These are phyloP conservation scores for Biscogniauxia mediterranea DNA, from an alignment of 2,329 filamentous ascomycete genomes.

Conservation along the genomic window DNA sequence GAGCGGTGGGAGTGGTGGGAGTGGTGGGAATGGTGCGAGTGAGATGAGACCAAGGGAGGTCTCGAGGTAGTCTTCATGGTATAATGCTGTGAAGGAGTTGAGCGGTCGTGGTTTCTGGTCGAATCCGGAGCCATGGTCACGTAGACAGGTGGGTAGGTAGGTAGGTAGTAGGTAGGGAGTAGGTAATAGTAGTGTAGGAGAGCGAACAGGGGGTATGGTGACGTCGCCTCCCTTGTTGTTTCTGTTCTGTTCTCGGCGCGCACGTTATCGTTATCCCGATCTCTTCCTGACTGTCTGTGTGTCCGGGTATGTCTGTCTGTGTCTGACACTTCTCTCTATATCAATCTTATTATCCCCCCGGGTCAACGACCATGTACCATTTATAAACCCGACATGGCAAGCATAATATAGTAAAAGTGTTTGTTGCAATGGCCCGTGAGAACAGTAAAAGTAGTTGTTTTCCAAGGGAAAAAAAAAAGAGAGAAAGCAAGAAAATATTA, in stretches of 20 bases:
- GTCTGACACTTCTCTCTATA: conserved; percentile 20
- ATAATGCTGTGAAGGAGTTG: conserved; percentile 28
- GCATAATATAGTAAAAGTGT: not conserved
- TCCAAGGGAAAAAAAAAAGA: not conserved
- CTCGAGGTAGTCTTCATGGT: conserved; percentile 36
- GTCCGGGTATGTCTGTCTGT: not conserved
- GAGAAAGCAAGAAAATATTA: not conserved
- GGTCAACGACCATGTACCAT: not conserved
- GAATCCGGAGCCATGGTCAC: conserved; percentile 28
- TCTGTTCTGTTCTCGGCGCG: conserved; percentile 3
- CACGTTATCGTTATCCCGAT: not conserved
- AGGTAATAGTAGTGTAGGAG: too few species aligned
- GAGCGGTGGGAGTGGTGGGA: conserved; percentile 32
- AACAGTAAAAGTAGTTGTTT: not conserved
- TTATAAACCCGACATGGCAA: conserved; percentile 22
- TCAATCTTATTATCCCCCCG: conserved; percentile 7
- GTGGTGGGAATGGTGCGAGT: conserved; percentile 28
- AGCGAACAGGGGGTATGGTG: conserved; percentile 4
- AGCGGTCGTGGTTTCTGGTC: conserved; percentile 28
- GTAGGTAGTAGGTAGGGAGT: too few species aligned
- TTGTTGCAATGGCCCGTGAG: not conserved
- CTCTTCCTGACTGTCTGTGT: not conserved
- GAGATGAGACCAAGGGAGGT: conserved; percentile 29
- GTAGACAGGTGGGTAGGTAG: conserved; percentile 1
- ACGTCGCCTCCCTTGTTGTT: conserved; percentile 19